These are phyloP conservation scores for Pichia cabralensis DNA, from an alignment of 805 yeast species.

Conservation along the genomic window DNA sequence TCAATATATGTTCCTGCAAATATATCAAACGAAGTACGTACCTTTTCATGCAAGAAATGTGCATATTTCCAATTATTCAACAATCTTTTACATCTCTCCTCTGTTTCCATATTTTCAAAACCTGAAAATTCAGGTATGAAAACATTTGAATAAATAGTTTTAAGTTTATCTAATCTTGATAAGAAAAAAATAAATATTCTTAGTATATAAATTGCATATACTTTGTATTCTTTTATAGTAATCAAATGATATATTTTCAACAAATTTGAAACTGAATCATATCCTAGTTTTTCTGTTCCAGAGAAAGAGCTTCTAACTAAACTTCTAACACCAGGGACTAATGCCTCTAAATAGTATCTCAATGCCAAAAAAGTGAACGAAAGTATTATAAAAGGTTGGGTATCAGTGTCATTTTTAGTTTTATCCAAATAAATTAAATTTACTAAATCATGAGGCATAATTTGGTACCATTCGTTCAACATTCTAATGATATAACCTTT, in stretches of 20 bases:
- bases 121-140: slow-evolving; percentile 2
- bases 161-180: slow-evolving; percentile 1
- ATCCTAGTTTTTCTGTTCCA: not conserved
- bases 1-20: too few relatives aligned
- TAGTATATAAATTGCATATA: slow-evolving; percentile 2
- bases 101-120: not conserved
- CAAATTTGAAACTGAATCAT: not conserved
- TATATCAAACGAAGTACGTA: too few relatives aligned
- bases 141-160: not conserved
- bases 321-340: slow-evolving; percentile 2
- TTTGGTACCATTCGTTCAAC: slow-evolving; percentile 6
- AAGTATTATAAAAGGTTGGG: not conserved
- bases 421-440: not conserved
- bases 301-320: slow-evolving; percentile 1
- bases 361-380: not conserved
- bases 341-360: slow-evolving; percentile 1
- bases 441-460: slow-evolving; percentile 2
- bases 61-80: slow-evolving; percentile 1
- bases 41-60: not conserved
- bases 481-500: slow-evolving; percentile 1
- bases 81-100: slow-evolving; percentile 1
- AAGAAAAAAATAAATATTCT: not conserved
- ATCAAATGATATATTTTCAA: not conserved
- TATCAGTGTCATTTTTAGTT: not conserved
- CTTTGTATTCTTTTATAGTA: not conserved